A percentile compares a stretch with the other conserved stretches of the same genome.
Conservation (phyloP, 352 stramenopile genomes). For the Globisporangium spinosum region DNA sequence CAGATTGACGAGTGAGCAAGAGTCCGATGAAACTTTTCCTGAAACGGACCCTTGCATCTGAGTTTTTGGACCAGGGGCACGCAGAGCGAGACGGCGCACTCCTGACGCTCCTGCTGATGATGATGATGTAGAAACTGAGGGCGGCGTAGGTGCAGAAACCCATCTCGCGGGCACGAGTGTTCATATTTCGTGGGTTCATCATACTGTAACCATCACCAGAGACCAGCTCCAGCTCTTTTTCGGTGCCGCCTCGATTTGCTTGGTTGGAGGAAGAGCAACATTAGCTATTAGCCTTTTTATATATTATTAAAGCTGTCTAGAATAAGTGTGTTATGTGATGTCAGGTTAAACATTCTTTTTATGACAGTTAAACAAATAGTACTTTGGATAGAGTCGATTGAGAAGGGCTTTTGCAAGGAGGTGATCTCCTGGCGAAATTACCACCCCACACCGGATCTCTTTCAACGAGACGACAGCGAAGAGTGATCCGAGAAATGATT, state of each 20-base stretch:
- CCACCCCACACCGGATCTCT: background rate
- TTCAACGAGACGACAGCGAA: background rate
- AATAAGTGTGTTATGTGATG: too few relatives aligned
- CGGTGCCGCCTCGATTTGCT: background rate
- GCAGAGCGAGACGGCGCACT: too few relatives aligned
- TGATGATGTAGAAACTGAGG: background rate
- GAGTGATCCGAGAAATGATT: background rate
- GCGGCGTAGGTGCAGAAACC: background rate
- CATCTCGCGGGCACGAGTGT: background rate
- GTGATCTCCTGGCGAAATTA: background rate
- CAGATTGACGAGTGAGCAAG: slow-evolving; percentile 1
- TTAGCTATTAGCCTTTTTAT: too few relatives aligned
- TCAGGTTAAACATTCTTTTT: too few relatives aligned
- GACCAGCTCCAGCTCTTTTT: background rate
- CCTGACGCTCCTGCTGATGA: too few relatives aligned
- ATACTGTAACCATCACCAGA: background rate
- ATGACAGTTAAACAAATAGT: too few relatives aligned
- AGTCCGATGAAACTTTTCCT: background rate
- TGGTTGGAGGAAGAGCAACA: too few relatives aligned
- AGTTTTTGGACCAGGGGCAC: background rate
- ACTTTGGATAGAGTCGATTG: background rate
- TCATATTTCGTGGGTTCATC: background rate
- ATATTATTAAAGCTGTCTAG: too few relatives aligned
- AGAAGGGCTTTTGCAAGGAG: background rate
- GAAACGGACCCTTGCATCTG: background rate